Base-by-base conservation (phyloP, 148 eudicot genomes). In the Persicaria maculosa region DNA sequence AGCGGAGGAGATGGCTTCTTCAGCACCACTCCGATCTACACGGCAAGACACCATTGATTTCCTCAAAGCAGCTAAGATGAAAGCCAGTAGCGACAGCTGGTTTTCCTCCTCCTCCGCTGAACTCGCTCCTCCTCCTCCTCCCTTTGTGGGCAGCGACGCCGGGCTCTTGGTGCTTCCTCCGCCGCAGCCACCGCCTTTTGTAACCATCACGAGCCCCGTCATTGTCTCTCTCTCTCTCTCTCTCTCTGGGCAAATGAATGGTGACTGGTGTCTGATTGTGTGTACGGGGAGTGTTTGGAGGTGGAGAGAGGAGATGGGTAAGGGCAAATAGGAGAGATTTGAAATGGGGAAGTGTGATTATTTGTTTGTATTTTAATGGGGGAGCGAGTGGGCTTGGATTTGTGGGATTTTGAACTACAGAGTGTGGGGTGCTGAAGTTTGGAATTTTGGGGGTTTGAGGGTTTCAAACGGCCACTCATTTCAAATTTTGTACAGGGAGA, bases 41-140 rank as follows among this genome's bases (percentile, higher is more conserved):
- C 85, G 78, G 75, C 88, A 88, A 9, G 84, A 76, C 7, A 81
- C 84, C 87, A 88, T 80, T 0, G 92, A 86, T 74, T 85, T 86
- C 25, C 90, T 79, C 12, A 88, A 74, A 19, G 88, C 88, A 14
- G 92, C 74, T 5, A 86, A 2, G 44, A 88, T 25, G 15, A 88
- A 74, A 0, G 82, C 88, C 4, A 85, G 61, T 0, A 88, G 47
- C 5, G 89, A 84, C 2, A 86, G 55, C 75, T 84, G 87, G 47
- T 67, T 82, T 22, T 82, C 80, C n/a, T 87, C 25, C 31, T 82
- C 72, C 54, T 82, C 79, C 1, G 76, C 64, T 3, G 68, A 50
- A 6, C 44, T 16, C 15, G 44, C 50, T 43, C 31, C 11, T 7
- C 7, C 0, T 58, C 67, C 25, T 40, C 31, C 53, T 19, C 31